Percentiles rank a stretch among this genome's conserved stretches.
These are phyloP conservation scores for Alternaria solani DNA, from an alignment of 2,329 filamentous ascomycete species.

Conservation along the genomic window DNA sequence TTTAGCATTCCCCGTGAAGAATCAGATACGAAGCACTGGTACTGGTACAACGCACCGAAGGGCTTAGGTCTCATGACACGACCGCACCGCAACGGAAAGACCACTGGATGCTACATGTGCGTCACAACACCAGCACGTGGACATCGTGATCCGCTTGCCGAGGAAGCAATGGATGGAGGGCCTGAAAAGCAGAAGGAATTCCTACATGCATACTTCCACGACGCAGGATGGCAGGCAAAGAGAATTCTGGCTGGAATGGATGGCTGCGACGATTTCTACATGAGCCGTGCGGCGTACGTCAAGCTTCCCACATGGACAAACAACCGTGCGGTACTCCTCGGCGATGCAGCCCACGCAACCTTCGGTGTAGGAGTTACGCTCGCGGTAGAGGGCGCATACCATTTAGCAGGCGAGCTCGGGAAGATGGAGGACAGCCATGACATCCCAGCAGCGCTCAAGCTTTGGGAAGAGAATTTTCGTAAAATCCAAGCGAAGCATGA, in stretches of 20 bases:
- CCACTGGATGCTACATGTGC: conserved; percentile 37
- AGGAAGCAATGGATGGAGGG: conserved; percentile 37
- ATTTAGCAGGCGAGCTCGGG: conserved; percentile 50
- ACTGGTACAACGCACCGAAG: conserved; percentile 36
- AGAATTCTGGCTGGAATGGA: conserved; percentile 56
- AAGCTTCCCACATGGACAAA: conserved; percentile 56
- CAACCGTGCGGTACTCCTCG: conserved; percentile 61
- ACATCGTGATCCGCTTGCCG: conserved; percentile 20
- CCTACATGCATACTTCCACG: conserved; percentile 45
- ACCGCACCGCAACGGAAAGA: conserved; percentile 36
- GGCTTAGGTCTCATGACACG: conserved; percentile 35
- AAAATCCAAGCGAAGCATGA: conserved; percentile 26
- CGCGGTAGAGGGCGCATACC: conserved; percentile 51
- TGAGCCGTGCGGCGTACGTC: conserved; percentile 55
- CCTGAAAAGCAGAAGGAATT: conserved; percentile 54
- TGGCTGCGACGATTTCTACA: conserved; percentile 57
- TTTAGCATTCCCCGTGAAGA: conserved; percentile 39
- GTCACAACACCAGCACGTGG: conserved; percentile 29
- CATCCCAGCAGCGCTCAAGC: conserved; percentile 28
- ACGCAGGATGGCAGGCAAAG: conserved; percentile 57
- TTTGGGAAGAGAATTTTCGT: conserved; percentile 32
- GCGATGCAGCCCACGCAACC: conserved; percentile 59
- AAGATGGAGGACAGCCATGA: conserved; percentile 25
- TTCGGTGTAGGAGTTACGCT: conserved; percentile 43
- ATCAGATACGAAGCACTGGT: conserved; percentile 31